Conservation (phyloP, 2,329 filamentous ascomycete species). For the Apiospora kogelbergensis region DNA sequence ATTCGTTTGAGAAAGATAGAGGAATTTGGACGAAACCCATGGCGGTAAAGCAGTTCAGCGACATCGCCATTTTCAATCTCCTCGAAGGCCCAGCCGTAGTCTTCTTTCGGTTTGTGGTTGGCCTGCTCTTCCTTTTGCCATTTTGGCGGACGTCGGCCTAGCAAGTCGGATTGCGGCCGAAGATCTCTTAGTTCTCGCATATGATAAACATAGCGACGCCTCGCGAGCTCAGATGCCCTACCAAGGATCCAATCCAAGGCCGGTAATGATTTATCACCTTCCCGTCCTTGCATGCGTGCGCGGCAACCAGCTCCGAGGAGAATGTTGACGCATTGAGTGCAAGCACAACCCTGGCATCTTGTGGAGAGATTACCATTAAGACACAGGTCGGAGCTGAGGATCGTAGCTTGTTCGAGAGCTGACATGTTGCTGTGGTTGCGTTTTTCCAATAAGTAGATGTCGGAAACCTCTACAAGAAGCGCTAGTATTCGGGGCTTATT, state of each 20-base stretch:
- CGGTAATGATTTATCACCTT: not conserved
- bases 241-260: not conserved
- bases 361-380: not conserved
- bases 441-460: not conserved
- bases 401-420: not conserved
- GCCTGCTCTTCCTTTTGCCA: too few species aligned
- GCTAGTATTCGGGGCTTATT: not conserved
- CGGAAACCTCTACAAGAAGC: not conserved
- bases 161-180: too few species aligned
- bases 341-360: not conserved
- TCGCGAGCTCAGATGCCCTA: not conserved
- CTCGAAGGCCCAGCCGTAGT: too few species aligned
- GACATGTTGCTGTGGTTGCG: too few species aligned
- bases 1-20: too few species aligned
- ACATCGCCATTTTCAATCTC: too few species aligned
- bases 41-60: too few species aligned
- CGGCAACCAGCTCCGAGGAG: not conserved
- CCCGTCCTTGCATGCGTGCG: not conserved
- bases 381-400: not conserved
- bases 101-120: too few species aligned
- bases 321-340: not conserved
- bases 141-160: too few species aligned
- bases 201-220: constrained; percentile 4
- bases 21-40: not conserved
- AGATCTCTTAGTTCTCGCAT: too few species aligned